Conservation (phyloP, 305 asterid genomes). For the Vinca major region DNA sequence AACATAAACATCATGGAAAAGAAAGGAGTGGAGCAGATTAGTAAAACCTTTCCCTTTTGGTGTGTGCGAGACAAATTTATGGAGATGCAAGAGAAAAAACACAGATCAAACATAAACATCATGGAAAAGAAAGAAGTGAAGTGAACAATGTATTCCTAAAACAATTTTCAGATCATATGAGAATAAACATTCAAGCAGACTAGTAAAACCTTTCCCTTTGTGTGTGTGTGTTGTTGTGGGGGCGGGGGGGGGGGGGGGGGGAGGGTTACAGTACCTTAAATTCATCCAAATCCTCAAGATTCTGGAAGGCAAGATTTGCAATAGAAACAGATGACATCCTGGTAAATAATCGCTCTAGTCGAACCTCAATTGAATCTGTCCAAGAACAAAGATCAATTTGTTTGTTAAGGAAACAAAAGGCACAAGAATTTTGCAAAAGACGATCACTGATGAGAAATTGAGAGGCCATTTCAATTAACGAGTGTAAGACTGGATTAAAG, state of each 20-base stretch:
- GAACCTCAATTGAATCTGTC: constrained; percentile 63
- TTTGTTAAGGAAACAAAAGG: not conserved
- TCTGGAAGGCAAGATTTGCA: constrained; percentile 58
- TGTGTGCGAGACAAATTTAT: too few relatives aligned
- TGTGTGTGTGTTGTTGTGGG: too few relatives aligned
- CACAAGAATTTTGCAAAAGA: not conserved
- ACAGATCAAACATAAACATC: too few relatives aligned
- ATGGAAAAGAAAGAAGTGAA: too few relatives aligned
- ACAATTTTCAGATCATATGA: too few relatives aligned
- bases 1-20: not conserved
- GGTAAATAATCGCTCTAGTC: constrained; percentile 52
- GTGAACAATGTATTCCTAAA: too few relatives aligned
- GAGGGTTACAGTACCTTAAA: constrained; percentile 42
- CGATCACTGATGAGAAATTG: too few relatives aligned
- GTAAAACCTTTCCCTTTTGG: too few relatives aligned
- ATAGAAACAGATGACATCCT: constrained; percentile 58
- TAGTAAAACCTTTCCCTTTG: too few relatives aligned
- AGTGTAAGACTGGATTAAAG: not conserved
- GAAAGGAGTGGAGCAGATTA: not conserved
- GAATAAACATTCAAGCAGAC: not conserved
- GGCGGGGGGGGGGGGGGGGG: too few relatives aligned
- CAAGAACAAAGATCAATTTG: constrained; percentile 17
- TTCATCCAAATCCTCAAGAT: constrained; percentile 52
- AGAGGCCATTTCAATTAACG: not conserved
- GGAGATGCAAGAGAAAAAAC: too few relatives aligned